Conservation (phyloP, 495 filamentous ascomycete species). For the Aspergillus leporis region DNA sequence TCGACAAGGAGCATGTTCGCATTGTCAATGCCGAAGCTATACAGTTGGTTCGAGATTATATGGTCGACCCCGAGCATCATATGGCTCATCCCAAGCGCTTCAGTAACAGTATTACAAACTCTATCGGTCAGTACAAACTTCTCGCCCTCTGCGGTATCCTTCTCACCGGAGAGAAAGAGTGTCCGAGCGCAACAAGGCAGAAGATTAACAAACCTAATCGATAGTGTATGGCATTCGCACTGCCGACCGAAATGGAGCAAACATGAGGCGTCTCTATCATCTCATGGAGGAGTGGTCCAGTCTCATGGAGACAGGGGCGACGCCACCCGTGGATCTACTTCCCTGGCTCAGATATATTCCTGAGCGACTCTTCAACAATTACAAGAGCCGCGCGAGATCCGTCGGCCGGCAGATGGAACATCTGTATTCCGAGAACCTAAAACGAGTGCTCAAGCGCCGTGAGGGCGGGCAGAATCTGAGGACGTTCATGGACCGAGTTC, state of each 20-base stretch:
- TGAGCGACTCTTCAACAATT: conserved; percentile 41
- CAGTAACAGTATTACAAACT: conserved; percentile 47
- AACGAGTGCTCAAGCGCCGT: conserved; percentile 15
- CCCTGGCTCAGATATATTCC: conserved; percentile 46
- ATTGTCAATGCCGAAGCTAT: conserved; percentile 46
- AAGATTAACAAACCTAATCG: not conserved
- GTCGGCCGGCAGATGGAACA: conserved; percentile 42
- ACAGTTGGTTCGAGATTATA: conserved; percentile 46
- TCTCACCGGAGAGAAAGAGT: not conserved
- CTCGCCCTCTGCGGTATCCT: no score
- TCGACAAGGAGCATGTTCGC: conserved; percentile 39
- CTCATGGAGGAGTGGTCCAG: conserved; percentile 51
- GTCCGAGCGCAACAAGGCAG: not conserved
- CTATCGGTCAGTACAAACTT: conserved; percentile 25
- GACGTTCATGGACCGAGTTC: conserved; percentile 36
- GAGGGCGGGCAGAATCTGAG: conserved; percentile 28
- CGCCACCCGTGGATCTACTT: conserved; percentile 52
- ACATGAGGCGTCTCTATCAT: conserved; percentile 43
- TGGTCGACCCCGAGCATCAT: conserved; percentile 33
- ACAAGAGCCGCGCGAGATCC: conserved; percentile 31
- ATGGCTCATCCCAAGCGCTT: conserved; percentile 49
- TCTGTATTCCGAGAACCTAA: conserved; percentile 33
- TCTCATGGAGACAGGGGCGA: conserved; percentile 49
- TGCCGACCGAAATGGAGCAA: conserved; percentile 7
- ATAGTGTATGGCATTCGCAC: conserved; percentile 47